Conservation (phyloP, 805 yeast species). For the Yamadazyma kitorensis region DNA sequence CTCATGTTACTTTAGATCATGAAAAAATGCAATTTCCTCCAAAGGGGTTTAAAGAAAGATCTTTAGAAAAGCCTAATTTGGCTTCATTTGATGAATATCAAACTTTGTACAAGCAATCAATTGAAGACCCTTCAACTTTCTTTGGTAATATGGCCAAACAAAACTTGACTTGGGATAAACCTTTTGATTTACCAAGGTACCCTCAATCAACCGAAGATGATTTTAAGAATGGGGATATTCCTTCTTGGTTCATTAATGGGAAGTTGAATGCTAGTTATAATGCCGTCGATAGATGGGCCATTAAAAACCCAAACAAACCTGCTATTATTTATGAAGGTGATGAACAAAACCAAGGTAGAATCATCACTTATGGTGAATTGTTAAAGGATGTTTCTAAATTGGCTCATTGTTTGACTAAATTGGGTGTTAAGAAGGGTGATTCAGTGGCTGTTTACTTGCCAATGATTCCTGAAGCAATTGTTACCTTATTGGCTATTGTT, state of each 20-base stretch:
- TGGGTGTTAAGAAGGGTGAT: slow-evolving; percentile 94
- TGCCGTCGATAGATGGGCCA: slow-evolving; percentile 94
- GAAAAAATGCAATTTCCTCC: slow-evolving; percentile 33
- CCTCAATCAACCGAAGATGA: slow-evolving; percentile 48
- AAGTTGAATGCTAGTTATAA: slow-evolving; percentile 90
- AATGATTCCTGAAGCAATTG: slow-evolving; percentile 95
- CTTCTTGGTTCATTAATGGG: slow-evolving; percentile 91
- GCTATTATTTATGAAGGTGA: slow-evolving; percentile 94
- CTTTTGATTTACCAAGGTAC: slow-evolving; percentile 46
- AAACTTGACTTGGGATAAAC: slow-evolving; percentile 50
- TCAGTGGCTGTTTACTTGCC: slow-evolving; percentile 96
- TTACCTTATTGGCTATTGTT: slow-evolving; percentile 89
- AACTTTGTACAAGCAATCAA: slow-evolving; percentile 51
- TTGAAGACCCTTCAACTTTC: slow-evolving; percentile 52
- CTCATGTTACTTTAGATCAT: slow-evolving; percentile 33
- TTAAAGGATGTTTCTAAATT: slow-evolving; percentile 80
- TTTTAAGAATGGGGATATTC: slow-evolving; percentile 65
- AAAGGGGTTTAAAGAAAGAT: slow-evolving; percentile 39
- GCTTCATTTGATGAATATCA: slow-evolving; percentile 49
- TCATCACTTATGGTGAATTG: slow-evolving; percentile 82
- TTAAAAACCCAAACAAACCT: slow-evolving; percentile 76
- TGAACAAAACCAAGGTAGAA: slow-evolving; percentile 70
- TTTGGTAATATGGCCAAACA: slow-evolving; percentile 54
- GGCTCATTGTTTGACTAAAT: slow-evolving; percentile 75
- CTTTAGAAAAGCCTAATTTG: slow-evolving; percentile 47